A percentile compares a stretch with the other conserved stretches of the same genome.
These are phyloP conservation scores for Larix sibirica DNA, from an alignment of 83 land plant species.

Conservation along the genomic window DNA sequence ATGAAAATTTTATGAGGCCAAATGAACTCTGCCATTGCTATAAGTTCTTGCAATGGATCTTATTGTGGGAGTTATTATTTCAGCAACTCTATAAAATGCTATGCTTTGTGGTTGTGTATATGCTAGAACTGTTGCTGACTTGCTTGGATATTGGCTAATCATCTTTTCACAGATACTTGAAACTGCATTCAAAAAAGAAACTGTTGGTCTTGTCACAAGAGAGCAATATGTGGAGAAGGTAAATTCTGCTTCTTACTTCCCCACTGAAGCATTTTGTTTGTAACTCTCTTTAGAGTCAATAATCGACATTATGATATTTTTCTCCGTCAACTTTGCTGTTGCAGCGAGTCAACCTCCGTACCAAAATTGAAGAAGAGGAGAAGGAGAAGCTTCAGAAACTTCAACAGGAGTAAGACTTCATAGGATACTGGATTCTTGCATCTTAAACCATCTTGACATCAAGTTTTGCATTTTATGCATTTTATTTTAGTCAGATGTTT, in stretches of 20 bases:
- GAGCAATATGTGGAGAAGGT: conserved; percentile 99
- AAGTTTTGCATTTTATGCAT: background rate
- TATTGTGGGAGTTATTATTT: background rate
- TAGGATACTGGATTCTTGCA: background rate
- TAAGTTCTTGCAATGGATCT: background rate
- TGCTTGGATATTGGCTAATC: background rate
- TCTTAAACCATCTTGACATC: background rate
- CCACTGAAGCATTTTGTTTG: background rate
- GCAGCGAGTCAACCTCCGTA: conserved; percentile 91
- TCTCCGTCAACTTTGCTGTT: background rate
- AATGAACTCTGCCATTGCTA: background rate
- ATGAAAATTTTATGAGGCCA: background rate
- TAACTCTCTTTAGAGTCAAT: background rate
- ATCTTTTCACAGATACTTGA: conserved; percentile 72
- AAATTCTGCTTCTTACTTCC: background rate
- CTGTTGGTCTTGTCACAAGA: conserved; percentile 94
- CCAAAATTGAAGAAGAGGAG: conserved; percentile 95
- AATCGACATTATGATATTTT: too few species aligned
- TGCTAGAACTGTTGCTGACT: background rate
- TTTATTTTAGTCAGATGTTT: background rate
- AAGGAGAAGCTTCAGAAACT: conserved; percentile 95
- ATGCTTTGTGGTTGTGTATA: background rate
- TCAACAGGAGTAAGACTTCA: conserved; percentile 82
- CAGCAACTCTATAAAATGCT: background rate
- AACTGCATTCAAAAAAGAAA: conserved; percentile 98